Percentiles rank a stretch among this genome's conserved stretches.
These are phyloP conservation scores for Patellaria atrata DNA, from an alignment of 495 filamentous ascomycete species.

Conservation along the genomic window DNA sequence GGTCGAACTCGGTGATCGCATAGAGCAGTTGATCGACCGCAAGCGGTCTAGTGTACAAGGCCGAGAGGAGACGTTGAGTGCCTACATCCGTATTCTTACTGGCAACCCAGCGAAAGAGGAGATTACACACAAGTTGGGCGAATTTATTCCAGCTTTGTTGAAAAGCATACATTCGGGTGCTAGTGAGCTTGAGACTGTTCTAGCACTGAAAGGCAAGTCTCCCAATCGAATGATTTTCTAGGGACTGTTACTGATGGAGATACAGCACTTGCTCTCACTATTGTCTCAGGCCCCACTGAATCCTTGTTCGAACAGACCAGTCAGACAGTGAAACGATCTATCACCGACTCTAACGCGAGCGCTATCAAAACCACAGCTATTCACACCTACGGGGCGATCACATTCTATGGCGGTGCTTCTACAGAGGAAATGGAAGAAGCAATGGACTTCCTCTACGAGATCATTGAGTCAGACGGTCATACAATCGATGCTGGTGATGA, in stretches of 20 bases:
- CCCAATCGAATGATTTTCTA: background rate
- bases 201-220: slow-evolving; percentile 44
- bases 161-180: slow-evolving; percentile 57
- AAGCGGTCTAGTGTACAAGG: slow-evolving; percentile 74
- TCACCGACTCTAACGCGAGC: slow-evolving; percentile 53
- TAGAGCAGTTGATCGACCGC: slow-evolving; percentile 70
- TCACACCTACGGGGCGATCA: slow-evolving; percentile 54
- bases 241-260: slow-evolving; percentile 2
- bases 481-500: slow-evolving; percentile 61
- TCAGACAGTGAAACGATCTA: slow-evolving; percentile 49
- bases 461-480: slow-evolving; percentile 71
- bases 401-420: slow-evolving; percentile 67
- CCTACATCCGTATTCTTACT: slow-evolving; percentile 58
- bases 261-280: slow-evolving; percentile 55
- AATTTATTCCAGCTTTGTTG: slow-evolving; percentile 57
- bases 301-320: slow-evolving; percentile 51
- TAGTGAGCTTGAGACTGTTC: slow-evolving; percentile 56
- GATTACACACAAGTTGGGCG: slow-evolving; percentile 42
- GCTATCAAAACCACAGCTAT: slow-evolving; percentile 60
- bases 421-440: slow-evolving; percentile 54
- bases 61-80: slow-evolving; percentile 55
- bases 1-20: slow-evolving; percentile 51
- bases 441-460: slow-evolving; percentile 74
- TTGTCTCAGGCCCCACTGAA: slow-evolving; percentile 58
- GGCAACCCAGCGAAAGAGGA: slow-evolving; percentile 58